A percentile compares a stretch with the other conserved stretches of the same genome.
These are phyloP conservation scores for Pyrenochaeta sp. DNA, from an alignment of 2,329 filamentous ascomycete genomes.

Conservation along the genomic window DNA sequence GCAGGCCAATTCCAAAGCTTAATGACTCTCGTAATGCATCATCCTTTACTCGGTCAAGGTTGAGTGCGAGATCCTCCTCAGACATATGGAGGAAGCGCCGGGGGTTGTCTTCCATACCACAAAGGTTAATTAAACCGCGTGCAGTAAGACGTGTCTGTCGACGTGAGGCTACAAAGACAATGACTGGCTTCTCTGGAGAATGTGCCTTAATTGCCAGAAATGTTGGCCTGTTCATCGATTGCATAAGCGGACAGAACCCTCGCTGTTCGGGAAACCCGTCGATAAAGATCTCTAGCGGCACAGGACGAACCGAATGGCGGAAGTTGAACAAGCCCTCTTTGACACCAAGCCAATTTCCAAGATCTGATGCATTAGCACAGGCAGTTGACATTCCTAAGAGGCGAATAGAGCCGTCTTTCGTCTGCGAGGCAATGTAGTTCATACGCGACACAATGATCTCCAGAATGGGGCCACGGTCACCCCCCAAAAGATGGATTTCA, in stretches of 20 bases:
- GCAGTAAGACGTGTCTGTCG: constrained; percentile 94
- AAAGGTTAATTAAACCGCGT: constrained; percentile 95
- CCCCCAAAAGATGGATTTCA: constrained; percentile 96
- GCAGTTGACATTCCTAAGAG: constrained; percentile 99
- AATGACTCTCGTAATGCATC: constrained; percentile 92
- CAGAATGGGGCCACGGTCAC: constrained; percentile 94
- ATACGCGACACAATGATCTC: constrained; percentile 94
- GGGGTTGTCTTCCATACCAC: constrained; percentile 98
- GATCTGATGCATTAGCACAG: constrained; percentile 91
- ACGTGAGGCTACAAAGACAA: constrained; percentile 96
- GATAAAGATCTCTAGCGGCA: constrained; percentile 95
- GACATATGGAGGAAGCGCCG: constrained; percentile 92
- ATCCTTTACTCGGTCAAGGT: constrained; percentile 90
- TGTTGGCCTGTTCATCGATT: constrained; percentile 97
- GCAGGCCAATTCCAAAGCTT: constrained; percentile 94
- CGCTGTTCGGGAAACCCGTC: constrained; percentile 95
- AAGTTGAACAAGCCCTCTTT: constrained; percentile 97
- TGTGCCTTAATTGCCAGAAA: constrained; percentile 97
- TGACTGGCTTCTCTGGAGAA: constrained; percentile 95
- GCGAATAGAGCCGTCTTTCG: constrained; percentile 81
- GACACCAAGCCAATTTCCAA: constrained; percentile 96
- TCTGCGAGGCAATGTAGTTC: constrained; percentile 98
- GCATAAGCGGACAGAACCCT: constrained; percentile 97
- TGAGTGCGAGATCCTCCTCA: constrained; percentile 89
- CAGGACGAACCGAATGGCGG: constrained; percentile 93